These are phyloP conservation scores for Paramyrothecium sp. DNA, from an alignment of 2,329 filamentous ascomycete genomes.

Conservation along the genomic window DNA sequence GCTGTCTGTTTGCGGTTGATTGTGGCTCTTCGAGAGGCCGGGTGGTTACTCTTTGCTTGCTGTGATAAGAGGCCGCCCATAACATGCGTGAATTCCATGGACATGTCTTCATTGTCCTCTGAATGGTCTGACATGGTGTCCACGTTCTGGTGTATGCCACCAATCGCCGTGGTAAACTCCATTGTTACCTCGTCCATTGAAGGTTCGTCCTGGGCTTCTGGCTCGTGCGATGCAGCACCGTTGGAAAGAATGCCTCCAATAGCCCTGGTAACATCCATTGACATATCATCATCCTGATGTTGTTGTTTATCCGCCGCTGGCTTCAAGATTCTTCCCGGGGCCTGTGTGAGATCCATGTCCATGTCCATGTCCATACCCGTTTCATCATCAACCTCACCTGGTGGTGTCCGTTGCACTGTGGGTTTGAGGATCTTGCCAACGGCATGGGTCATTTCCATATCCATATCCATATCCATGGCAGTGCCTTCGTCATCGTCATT, in stretches of 20 bases:
- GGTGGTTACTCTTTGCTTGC: conserved; percentile 21
- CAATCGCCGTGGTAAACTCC: conserved; percentile 81
- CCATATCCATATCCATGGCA: conserved; percentile 41
- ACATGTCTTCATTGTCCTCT: conserved; percentile 65
- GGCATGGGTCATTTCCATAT: conserved; percentile 56
- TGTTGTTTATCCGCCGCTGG: conserved; percentile 39
- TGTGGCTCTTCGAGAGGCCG: conserved; percentile 17
- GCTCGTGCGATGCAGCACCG: conserved; percentile 3
- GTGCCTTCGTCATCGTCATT: conserved; percentile 22
- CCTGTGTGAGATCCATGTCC: conserved; percentile 57
- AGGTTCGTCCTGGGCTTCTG: conserved; percentile 22
- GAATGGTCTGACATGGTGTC: conserved; percentile 31
- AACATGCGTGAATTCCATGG: conserved; percentile 74
- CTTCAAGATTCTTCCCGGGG: conserved; percentile 53
- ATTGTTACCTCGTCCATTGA: conserved; percentile 54
- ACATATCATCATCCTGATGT: conserved; percentile 66
- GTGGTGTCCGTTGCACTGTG: conserved; percentile 30
- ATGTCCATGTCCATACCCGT: conserved; percentile 43
- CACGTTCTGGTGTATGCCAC: conserved; percentile 56
- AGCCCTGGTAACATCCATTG: conserved; percentile 89
- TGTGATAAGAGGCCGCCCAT: conserved; percentile 53
- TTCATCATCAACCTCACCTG: conserved; percentile 21
- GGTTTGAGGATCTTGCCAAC: conserved; percentile 51
- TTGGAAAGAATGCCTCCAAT: conserved; percentile 74
- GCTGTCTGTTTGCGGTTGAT: conserved; percentile 28